Base-by-base conservation (phyloP, 2,329 filamentous ascomycete genomes). In the Trichophyton equinum region DNA sequence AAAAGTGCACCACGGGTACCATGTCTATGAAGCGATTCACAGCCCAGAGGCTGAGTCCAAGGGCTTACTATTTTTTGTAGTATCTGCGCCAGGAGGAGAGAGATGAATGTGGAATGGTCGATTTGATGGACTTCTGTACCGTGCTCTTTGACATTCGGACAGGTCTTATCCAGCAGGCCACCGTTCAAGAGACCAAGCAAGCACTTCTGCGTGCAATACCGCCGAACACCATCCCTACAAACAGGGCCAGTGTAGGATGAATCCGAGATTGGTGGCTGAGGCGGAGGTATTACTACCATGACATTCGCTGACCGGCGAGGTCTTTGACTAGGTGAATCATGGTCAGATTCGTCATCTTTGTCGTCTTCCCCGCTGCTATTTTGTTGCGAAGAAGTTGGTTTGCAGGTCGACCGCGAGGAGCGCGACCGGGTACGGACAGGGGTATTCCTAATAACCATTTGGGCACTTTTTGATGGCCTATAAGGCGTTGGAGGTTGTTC, bases 141-240 rank as follows among this genome's bases (percentile, higher is more conserved):
- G 66, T 79, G 75, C 58, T 72, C 66, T 8, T 49, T 63, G 1
- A 72, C 65, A 62, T 78, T 79, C 0, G 73, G 76, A 66, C 75
- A 77, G 3, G 62, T 22, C 47, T 61, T 22, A 62, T 77, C 73
- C 13, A 77, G 68, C 2, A 62, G 25, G 7, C 64, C 63, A 40
- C 70, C 66, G 6, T 64, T 62, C 8, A 70, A 64, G 36, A 78
- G 65, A 15, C 74, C 74, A 9, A 70, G 66, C 18, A 78, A 68
- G 65, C 75, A 77, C 46, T 68, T 68, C 22, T 76, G 71, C 1
- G 74, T 75, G 65, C 73, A 78, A 63, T 76, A 76, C 51, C 61
- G 64, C 55, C 67, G 63, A 30, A 61, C 60, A 57, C 64, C 62
- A 58, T 59, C 64, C 13, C 22, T 27, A 25, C 22, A 27, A 6